These are phyloP conservation scores for Lepidium didymum DNA, from an alignment of 345 rosid genomes.

Conservation along the genomic window DNA sequence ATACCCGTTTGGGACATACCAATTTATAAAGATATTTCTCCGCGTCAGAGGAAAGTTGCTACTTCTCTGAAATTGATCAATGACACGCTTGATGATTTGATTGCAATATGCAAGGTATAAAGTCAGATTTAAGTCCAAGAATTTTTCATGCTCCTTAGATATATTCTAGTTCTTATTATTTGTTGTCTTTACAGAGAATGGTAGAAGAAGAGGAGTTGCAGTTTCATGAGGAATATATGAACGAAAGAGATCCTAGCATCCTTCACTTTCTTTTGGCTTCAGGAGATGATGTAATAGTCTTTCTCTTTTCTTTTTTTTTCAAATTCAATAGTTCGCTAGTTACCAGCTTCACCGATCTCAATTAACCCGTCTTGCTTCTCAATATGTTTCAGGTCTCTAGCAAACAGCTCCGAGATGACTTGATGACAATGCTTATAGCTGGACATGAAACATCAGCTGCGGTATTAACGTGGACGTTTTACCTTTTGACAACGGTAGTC, in stretches of 20 bases:
- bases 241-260: slow-evolving; percentile 94
- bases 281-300: slow-evolving; percentile 70
- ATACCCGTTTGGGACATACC: slow-evolving; percentile 93
- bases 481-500: slow-evolving; percentile 73
- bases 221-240: slow-evolving; percentile 88
- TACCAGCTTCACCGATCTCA: neutral
- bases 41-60: slow-evolving; percentile 68
- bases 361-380: slow-evolving; percentile 2
- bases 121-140: neutral
- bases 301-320: neutral
- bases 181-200: slow-evolving; percentile 51
- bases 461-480: slow-evolving; percentile 93
- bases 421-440: slow-evolving; percentile 98
- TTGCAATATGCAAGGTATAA: slow-evolving; percentile 82
- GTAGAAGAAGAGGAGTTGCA: slow-evolving; percentile 91
- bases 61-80: slow-evolving; percentile 76
- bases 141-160: neutral
- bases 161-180: neutral
- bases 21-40: slow-evolving; percentile 89
- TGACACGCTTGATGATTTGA: slow-evolving; percentile 60
- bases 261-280: slow-evolving; percentile 92
- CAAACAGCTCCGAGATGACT: slow-evolving; percentile 95
- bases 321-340: neutral
- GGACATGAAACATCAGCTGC: slow-evolving; percentile 99
- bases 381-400: slow-evolving; percentile 64